Conservation (phyloP, 768 basidiomycete genomes). For the Podaxis sp. region DNA sequence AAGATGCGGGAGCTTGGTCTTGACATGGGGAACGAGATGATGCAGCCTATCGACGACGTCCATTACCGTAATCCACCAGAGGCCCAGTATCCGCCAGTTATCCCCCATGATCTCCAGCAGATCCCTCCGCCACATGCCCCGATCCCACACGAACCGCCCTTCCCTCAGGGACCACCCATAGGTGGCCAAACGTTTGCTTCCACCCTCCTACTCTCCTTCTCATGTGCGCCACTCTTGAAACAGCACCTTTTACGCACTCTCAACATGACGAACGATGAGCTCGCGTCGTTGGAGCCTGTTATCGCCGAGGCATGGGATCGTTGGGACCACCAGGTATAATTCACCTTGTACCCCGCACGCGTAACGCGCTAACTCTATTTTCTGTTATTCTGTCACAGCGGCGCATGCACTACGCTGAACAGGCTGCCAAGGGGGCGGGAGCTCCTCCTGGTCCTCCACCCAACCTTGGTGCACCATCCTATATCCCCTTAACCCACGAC, state of each 20-base stretch:
- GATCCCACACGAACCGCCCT: slow-evolving; percentile 53
- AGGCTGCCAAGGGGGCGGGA: slow-evolving; percentile 30
- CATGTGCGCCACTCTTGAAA: slow-evolving; percentile 71
- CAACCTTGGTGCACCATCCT: slow-evolving; percentile 25
- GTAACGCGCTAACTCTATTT: slow-evolving; percentile 13
- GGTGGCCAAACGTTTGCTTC: slow-evolving; percentile 82
- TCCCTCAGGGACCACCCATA: slow-evolving; percentile 52
- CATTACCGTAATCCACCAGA: slow-evolving; percentile 58
- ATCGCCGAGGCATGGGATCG: slow-evolving; percentile 86
- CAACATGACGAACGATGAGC: slow-evolving; percentile 75
- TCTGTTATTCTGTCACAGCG: slow-evolving; percentile 26
- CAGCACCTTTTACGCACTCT: slow-evolving; percentile 71
- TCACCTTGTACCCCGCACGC: slow-evolving; percentile 2
- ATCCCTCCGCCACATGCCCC: slow-evolving; percentile 33
- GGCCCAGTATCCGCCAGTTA: slow-evolving; percentile 42
- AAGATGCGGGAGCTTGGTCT: slow-evolving; percentile 82
- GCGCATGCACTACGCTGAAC: slow-evolving; percentile 40
- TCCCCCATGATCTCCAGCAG: slow-evolving; percentile 40
- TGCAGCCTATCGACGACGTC: slow-evolving; percentile 62
- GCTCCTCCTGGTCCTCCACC: slow-evolving; percentile 24
- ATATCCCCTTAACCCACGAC: slow-evolving; percentile 27
- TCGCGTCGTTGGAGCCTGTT: slow-evolving; percentile 73
- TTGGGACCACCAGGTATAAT: slow-evolving; percentile 75
- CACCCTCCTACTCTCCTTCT: slow-evolving; percentile 72
- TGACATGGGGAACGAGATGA: slow-evolving; percentile 76